A percentile compares a stretch with the other conserved stretches of the same genome.
phyloP scores from a whole-genome alignment of 2,329 filamentous ascomycete genomes.

The Cladosporium austrohemisphaericum region DNA sequence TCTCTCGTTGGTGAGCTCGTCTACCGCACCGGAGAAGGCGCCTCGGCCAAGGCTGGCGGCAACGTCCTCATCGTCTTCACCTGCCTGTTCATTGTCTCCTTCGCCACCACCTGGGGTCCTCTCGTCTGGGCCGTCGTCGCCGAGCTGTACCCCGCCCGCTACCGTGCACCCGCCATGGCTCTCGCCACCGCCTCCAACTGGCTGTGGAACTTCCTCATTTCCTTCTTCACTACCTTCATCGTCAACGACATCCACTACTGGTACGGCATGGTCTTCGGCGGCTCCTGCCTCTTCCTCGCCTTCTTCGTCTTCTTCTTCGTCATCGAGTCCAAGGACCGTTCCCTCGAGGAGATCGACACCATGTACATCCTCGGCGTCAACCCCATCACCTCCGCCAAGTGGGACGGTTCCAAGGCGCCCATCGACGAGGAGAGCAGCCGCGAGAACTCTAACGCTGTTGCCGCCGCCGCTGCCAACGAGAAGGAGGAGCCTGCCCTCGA shows the following conservation, averaged over 20 bases:
- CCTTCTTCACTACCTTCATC: constrained; percentile 39
- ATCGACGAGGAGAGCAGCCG: constrained; percentile 23
- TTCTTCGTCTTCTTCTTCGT: constrained; percentile 39
- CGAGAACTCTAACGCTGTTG: constrained; percentile 16
- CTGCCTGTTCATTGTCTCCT: constrained; percentile 35
- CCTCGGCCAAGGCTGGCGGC: too few relatives aligned
- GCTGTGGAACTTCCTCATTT: constrained; percentile 35
- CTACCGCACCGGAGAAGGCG: too few relatives aligned
- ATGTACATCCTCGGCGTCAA: constrained; percentile 37
- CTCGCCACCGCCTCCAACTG: constrained; percentile 45
- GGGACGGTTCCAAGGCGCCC: constrained; percentile 32
- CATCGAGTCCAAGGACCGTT: constrained; percentile 36
- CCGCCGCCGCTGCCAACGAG: neutral
- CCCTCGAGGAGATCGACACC: constrained; percentile 40
- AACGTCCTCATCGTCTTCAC: constrained; percentile 36
- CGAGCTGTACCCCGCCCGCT: constrained; percentile 35
- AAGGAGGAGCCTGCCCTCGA: constrained; percentile 1
- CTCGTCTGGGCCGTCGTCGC: constrained; percentile 35
- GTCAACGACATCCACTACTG: constrained; percentile 37
- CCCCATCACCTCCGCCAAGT: constrained; percentile 33
- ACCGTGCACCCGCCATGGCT: constrained; percentile 44
- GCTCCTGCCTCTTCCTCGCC: constrained; percentile 33
- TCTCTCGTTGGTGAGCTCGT: constrained; percentile 31
- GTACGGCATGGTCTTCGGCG: constrained; percentile 40
- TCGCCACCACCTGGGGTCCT: constrained; percentile 36